Conservation (phyloP, 2,329 filamentous ascomycete genomes). For the Aureobasidium sp. region DNA sequence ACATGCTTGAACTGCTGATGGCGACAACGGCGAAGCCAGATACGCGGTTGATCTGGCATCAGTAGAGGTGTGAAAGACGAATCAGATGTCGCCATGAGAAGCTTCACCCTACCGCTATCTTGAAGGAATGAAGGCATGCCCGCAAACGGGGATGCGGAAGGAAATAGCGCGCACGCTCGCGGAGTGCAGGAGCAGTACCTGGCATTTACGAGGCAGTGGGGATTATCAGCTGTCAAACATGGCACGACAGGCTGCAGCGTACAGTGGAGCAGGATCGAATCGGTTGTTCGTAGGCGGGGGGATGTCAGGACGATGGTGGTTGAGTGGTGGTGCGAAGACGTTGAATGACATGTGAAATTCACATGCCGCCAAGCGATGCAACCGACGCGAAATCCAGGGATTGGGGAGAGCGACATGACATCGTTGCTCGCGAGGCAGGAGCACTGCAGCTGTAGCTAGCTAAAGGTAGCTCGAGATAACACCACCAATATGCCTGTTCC, state of each 20-base stretch:
- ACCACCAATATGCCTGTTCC: conserved; percentile 12
- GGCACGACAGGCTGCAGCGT: conserved; percentile 6
- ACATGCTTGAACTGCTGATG: conserved; percentile 2
- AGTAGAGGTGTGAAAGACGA: background rate
- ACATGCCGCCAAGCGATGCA: background rate
- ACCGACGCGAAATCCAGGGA: conserved; percentile 1
- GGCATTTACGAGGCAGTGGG: conserved; percentile 4
- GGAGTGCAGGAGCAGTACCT: conserved; percentile 9
- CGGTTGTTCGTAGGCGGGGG: background rate
- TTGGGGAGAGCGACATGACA: conserved; percentile 8
- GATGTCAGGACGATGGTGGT: background rate
- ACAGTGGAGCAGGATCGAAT: background rate
- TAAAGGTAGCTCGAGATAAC: conserved; percentile 9
- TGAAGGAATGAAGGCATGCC: background rate
- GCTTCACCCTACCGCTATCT: background rate
- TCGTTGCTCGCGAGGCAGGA: conserved; percentile 9
- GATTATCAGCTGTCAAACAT: conserved; percentile 3
- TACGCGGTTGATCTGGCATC: background rate
- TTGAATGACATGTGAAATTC: conserved; percentile 3
- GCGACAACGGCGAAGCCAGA: conserved; percentile 6
- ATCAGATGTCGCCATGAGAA: background rate
- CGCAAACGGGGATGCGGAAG: background rate
- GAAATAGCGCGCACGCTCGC: background rate
- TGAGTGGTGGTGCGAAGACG: conserved; percentile 3
- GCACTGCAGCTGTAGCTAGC: conserved; percentile 12